Percentiles rank a stretch among this genome's conserved stretches.
phyloP scores from a whole-genome alignment of 108 stramenopile species.

The Schizochytrium sp. region DNA sequence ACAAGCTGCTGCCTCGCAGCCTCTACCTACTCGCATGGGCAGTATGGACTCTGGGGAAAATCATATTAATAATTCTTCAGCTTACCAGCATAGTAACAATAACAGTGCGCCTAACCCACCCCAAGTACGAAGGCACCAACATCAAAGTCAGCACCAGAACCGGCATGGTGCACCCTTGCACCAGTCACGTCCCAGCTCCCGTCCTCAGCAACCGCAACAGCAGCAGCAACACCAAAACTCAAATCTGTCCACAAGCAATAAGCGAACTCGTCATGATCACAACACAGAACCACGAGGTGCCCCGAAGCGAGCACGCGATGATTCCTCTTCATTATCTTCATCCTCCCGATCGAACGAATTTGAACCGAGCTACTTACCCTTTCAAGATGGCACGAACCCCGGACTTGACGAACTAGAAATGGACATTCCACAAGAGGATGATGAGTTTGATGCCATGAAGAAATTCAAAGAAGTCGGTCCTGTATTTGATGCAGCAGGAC shows the following conservation, averaged over 20 bases:
- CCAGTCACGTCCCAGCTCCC: too few species aligned
- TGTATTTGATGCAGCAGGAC: not conserved
- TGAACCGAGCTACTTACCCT: not conserved
- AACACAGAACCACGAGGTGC: not conserved
- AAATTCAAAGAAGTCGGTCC: not conserved
- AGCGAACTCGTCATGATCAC: not conserved
- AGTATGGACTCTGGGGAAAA: not conserved
- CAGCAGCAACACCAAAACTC: not conserved
- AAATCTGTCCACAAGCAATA: not conserved
- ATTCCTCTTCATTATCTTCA: not conserved
- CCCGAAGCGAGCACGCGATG: not conserved
- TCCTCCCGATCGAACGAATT: not conserved
- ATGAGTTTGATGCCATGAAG: not conserved
- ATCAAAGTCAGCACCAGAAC: not conserved
- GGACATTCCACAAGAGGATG: not conserved
- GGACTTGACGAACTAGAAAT: not conserved
- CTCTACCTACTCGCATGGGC: not conserved
- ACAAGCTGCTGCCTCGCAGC: constrained; percentile 10
- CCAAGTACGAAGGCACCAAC: not conserved
- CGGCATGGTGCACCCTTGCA: not conserved
- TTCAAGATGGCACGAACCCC: constrained; percentile 43
- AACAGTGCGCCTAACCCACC: not conserved
- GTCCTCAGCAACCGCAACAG: not conserved
- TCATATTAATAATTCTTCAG: too few species aligned
- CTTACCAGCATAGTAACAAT: too few species aligned